Percentiles rank a stretch among this genome's conserved stretches.
phyloP scores from a whole-genome alignment of 2,329 filamentous ascomycete species.

The Fusarium mangiferae region DNA sequence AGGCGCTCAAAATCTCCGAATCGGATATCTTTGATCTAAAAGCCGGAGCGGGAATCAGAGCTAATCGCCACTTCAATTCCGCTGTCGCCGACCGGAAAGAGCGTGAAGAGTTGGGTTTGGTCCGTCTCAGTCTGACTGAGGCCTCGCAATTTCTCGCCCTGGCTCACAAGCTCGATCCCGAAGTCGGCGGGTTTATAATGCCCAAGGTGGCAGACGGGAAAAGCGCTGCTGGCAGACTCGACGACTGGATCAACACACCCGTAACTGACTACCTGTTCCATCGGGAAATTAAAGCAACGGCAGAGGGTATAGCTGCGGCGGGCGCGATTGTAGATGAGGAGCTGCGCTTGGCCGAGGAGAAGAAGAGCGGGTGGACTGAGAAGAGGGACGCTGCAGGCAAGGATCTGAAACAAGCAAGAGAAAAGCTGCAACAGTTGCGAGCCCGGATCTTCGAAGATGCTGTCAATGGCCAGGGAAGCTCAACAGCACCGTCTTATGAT shows the following conservation, averaged over 20 bases:
- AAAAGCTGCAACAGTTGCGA: neutral
- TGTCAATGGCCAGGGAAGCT: neutral
- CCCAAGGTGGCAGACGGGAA: neutral
- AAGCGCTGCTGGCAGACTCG: neutral
- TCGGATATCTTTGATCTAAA: neutral
- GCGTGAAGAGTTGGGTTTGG: neutral
- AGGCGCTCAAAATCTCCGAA: neutral
- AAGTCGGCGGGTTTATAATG: neutral
- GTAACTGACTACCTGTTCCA: conserved; percentile 2
- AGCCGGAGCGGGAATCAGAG: neutral
- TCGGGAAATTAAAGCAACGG: neutral
- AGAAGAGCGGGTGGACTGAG: neutral
- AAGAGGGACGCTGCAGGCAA: neutral
- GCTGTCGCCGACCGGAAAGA: neutral
- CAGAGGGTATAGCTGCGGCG: neutral
- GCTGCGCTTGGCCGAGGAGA: neutral
- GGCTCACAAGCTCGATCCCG: neutral
- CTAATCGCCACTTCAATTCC: neutral
- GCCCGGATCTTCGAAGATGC: neutral
- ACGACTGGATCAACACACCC: neutral
- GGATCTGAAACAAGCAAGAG: neutral
- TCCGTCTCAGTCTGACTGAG: neutral
- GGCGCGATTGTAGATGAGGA: neutral
- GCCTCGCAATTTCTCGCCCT: neutral
- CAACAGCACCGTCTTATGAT: neutral